Percentiles rank a stretch among this genome's conserved stretches.
These are phyloP conservation scores for Phytophthora cajani DNA, from an alignment of 352 stramenopile species.

Conservation along the genomic window DNA sequence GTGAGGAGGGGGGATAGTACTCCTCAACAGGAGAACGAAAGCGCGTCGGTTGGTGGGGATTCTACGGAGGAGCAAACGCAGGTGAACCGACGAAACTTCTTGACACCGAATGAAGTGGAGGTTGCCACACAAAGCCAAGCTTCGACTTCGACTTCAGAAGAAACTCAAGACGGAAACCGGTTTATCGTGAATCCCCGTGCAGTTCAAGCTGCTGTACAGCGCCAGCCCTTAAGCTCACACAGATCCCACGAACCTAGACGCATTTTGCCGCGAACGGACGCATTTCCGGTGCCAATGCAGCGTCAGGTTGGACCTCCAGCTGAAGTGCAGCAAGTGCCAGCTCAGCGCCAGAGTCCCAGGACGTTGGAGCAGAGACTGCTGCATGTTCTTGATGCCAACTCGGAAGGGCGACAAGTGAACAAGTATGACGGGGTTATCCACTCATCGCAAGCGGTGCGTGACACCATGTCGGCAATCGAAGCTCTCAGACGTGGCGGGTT, in stretches of 20 bases:
- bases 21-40: not conserved
- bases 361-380: conserved; percentile 6
- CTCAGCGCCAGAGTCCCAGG: not conserved
- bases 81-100: conserved; percentile 9
- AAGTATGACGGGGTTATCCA: conserved; percentile 22
- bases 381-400: not conserved
- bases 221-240: not conserved
- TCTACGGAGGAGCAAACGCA: not conserved
- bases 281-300: not conserved
- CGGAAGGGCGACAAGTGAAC: conserved; percentile 3
- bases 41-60: not conserved
- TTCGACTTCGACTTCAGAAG: conserved; percentile 2
- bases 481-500: conserved; percentile 23
- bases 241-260: not conserved
- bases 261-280: conserved; percentile 4
- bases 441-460: conserved; percentile 26
- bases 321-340: conserved; percentile 1
- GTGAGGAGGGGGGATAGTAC: not conserved
- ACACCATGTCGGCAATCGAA: conserved; percentile 25
- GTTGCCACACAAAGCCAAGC: not conserved
- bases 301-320: not conserved
- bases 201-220: not conserved
- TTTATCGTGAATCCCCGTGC: not conserved
- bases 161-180: not conserved
- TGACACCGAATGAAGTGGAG: conserved; percentile 5